Evolutionary conservation across 2,329 filamentous ascomycete genomes (phyloP).

Genomic region (Penicillium glabrum): DNA sequence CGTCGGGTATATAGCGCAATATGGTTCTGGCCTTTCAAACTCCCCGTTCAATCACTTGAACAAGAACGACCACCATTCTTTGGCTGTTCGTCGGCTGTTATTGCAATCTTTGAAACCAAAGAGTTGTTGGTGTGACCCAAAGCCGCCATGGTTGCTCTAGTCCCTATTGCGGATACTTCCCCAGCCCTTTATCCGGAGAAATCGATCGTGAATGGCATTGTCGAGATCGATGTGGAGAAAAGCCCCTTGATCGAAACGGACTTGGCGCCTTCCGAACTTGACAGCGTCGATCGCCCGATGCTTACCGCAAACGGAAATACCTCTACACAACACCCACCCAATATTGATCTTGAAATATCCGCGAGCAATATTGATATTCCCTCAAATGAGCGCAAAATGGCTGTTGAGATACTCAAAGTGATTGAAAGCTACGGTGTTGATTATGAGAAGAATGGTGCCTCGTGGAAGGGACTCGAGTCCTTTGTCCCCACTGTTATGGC

Average conservation of each 20-base stretch:
- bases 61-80: background rate
- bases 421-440: conserved; percentile 30
- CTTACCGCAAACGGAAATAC: conserved; percentile 17
- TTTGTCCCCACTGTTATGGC: conserved; percentile 24
- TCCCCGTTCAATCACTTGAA: background rate
- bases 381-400: conserved; percentile 8
- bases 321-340: conserved; percentile 4
- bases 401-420: conserved; percentile 21
- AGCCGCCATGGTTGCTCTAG: conserved; percentile 16
- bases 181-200: conserved; percentile 7
- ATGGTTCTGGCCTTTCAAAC: background rate
- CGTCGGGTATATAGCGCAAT: conserved; percentile 20
- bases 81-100: background rate
- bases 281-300: conserved; percentile 2
- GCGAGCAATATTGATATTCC: background rate
- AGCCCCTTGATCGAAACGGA: background rate
- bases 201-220: conserved; percentile 5
- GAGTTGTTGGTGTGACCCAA: background rate
- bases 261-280: conserved; percentile 5
- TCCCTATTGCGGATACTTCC: conserved; percentile 12
- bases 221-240: background rate
- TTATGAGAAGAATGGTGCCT: conserved; percentile 22
- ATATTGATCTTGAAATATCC: background rate
- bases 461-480: conserved; percentile 28
- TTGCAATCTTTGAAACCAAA: background rate